Conservation (phyloP, 2,329 filamentous ascomycete genomes). For the Teratosphaeria destructans region DNA sequence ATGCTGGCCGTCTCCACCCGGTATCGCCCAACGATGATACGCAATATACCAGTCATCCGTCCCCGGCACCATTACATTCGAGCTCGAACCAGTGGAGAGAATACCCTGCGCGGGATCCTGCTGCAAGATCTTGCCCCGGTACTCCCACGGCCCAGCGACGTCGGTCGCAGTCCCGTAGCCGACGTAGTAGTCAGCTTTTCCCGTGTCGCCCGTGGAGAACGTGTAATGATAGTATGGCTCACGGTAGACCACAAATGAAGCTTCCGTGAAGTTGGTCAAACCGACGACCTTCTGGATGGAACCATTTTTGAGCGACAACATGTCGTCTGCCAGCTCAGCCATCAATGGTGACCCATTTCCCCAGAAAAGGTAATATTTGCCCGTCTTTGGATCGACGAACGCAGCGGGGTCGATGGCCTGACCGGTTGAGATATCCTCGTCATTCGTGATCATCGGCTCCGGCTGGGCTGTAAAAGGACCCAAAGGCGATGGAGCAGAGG, state of each 20-base stretch:
- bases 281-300: conserved; percentile 28
- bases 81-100: conserved; percentile 38
- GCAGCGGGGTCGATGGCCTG: conserved; percentile 21
- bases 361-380: conserved; percentile 22
- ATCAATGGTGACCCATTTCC: conserved; percentile 32
- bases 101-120: conserved; percentile 33
- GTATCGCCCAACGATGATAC: conserved; percentile 40
- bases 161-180: conserved; percentile 22
- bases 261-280: conserved; percentile 36
- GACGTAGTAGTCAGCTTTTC: conserved; percentile 37
- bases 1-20: conserved; percentile 34
- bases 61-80: conserved; percentile 36
- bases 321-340: conserved; percentile 37
- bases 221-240: conserved; percentile 39
- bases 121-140: conserved; percentile 35
- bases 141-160: conserved; percentile 35
- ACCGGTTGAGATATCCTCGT: conserved; percentile 13
- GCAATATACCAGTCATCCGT: conserved; percentile 43
- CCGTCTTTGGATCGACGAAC: conserved; percentile 16
- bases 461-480: conserved; percentile 19
- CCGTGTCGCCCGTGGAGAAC: conserved; percentile 40
- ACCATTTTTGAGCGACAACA: conserved; percentile 34
- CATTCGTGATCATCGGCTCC: conserved; percentile 18
- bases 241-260: conserved; percentile 35
- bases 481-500: conserved; percentile 13